Percentiles rank a stretch among this genome's conserved stretches.
phyloP scores from a whole-genome alignment of 306 rosid genomes.

The Alnus glutinosa region DNA sequence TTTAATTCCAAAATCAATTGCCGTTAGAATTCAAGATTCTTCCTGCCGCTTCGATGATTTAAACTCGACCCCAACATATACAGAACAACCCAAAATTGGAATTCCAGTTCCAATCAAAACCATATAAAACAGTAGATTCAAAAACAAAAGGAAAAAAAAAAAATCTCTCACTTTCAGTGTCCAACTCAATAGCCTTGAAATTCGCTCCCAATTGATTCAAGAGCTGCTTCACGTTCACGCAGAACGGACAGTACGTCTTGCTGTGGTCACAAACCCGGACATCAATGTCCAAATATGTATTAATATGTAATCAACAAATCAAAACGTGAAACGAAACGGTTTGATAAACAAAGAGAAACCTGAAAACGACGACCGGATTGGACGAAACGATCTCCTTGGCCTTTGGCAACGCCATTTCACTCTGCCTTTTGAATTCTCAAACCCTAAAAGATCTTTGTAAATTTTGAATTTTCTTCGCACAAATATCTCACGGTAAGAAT shows the following conservation, averaged over 20 bases:
- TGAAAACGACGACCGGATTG: constrained; percentile 74
- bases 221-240: constrained; percentile 59
- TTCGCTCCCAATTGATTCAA: constrained; percentile 44
- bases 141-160: not conserved
- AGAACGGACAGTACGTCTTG: constrained; percentile 68
- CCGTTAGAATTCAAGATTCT: not conserved
- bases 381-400: constrained; percentile 80
- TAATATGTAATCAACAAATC: not conserved
- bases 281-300: not conserved
- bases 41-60: not conserved
- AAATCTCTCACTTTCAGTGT: constrained; percentile 50
- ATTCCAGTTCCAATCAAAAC: not conserved
- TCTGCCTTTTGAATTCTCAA: not conserved
- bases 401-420: constrained; percentile 67
- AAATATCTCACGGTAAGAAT: not conserved
- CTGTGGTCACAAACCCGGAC: constrained; percentile 34
- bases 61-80: not conserved
- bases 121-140: not conserved
- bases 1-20: not conserved
- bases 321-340: not conserved
- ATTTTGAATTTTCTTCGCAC: not conserved
- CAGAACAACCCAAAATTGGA: not conserved
- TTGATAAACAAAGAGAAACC: constrained; percentile 32
- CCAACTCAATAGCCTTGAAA: constrained; percentile 60
- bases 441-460: not conserved